Evolutionary conservation across 805 yeast species (phyloP).

Genomic region (Metschnikowia borealis): DNA sequence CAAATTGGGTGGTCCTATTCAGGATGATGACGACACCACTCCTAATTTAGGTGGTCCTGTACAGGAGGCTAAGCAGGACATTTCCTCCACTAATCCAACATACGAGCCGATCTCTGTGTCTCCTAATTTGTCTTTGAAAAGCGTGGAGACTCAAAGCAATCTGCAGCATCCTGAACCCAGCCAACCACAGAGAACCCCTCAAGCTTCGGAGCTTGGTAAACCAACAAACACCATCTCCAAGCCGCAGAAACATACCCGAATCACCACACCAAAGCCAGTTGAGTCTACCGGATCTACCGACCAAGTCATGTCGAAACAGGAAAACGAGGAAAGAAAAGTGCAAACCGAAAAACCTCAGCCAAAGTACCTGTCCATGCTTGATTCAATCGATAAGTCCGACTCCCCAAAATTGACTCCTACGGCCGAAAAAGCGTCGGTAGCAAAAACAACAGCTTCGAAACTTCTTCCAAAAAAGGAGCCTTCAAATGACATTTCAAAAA

Average conservation of each 20-base stretch:
- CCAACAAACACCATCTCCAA: not conserved
- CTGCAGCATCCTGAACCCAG: not conserved
- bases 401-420: not conserved
- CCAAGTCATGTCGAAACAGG: not conserved
- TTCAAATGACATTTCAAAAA: not conserved
- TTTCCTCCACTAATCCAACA: not conserved
- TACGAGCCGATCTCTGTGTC: slow-evolving; percentile 3
- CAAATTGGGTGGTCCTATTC: not conserved
- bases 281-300: not conserved
- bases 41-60: not conserved
- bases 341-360: not conserved
- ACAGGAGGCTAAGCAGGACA: not conserved
- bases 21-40: not conserved
- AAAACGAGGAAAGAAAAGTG: not conserved
- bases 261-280: not conserved
- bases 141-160: not conserved
- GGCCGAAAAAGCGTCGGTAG: not conserved
- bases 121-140: slow-evolving; percentile 1
- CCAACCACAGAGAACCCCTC: not conserved
- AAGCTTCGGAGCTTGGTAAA: not conserved
- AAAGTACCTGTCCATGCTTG: slow-evolving; percentile 4
- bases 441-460: not conserved
- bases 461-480: too few species aligned
- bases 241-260: not conserved
- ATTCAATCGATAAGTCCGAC: not conserved